Percentiles rank a stretch among this genome's conserved stretches.
phyloP scores from a whole-genome alignment of 2,329 filamentous ascomycete genomes.

The Trichoderma gracile region DNA sequence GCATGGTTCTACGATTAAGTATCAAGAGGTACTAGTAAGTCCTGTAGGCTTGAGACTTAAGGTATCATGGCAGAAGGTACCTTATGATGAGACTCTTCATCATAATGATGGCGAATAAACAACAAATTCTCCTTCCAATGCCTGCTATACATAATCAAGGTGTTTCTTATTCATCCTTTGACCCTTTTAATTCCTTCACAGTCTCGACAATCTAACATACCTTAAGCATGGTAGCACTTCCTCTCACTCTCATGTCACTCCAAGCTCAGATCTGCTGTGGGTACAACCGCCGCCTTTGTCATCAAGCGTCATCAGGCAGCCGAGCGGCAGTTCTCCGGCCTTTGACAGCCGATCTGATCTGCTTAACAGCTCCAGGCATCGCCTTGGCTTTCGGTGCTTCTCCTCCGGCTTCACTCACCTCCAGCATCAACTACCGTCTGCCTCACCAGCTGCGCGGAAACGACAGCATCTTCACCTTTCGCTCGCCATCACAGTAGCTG shows the following conservation, averaged over 20 bases:
- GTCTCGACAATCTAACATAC: no score
- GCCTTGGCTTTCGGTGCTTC: not conserved
- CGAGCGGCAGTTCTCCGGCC: conserved; percentile 17
- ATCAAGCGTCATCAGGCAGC: conserved; percentile 20
- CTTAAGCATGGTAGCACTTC: no score
- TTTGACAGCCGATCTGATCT: not conserved
- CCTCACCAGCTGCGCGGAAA: not conserved
- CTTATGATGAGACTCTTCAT: no score
- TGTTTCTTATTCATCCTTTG: no score
- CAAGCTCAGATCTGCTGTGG: not conserved
- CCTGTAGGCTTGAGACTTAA: no score
- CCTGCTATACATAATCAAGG: no score
- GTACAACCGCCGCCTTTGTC: conserved; percentile 8
- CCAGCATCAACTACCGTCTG: not conserved
- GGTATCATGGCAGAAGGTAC: no score
- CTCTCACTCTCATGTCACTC: not conserved
- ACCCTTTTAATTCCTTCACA: no score
- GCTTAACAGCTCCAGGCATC: not conserved
- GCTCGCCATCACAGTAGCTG: not conserved
- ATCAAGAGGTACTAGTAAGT: no score
- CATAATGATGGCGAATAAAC: no score
- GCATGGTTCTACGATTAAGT: no score
- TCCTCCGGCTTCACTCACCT: not conserved
- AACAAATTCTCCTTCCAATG: no score
- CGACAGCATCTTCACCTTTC: not conserved